These are phyloP conservation scores for Lentinula novae-zelandiae DNA, from an alignment of 1,284 basidiomycete genomes.

Conservation along the genomic window DNA sequence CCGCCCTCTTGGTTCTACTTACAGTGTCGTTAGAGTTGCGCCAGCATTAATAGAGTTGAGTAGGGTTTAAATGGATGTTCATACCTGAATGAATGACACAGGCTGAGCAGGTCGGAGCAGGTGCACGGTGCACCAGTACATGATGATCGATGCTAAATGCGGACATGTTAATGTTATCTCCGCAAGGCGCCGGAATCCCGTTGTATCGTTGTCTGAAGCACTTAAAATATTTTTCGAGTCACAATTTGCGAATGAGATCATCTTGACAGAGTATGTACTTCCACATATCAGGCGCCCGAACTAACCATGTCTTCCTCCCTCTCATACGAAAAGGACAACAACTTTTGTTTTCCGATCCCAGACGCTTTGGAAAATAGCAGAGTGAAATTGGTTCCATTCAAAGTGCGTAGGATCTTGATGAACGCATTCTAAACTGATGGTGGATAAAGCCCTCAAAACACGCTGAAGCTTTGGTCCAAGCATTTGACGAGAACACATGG, in stretches of 20 bases:
- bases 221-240: background rate
- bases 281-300: background rate
- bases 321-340: conserved; percentile 9
- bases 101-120: too few species aligned
- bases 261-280: background rate
- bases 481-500: conserved; percentile 1
- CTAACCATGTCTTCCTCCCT: background rate
- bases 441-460: conserved; percentile 12
- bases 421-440: background rate
- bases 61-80: too few species aligned
- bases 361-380: conserved; percentile 13
- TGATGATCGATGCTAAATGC: too few species aligned
- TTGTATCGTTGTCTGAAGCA: too few species aligned
- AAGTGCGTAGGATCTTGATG: conserved; percentile 3
- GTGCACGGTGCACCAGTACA: too few species aligned
- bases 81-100: too few species aligned
- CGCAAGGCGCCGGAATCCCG: too few species aligned
- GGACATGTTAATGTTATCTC: too few species aligned
- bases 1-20: too few species aligned
- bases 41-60: too few species aligned
- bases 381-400: conserved; percentile 15
- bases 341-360: conserved; percentile 16
- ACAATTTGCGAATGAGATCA: background rate
- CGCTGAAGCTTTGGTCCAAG: conserved; percentile 1
- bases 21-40: too few species aligned